Percentiles rank a stretch among this genome's conserved stretches.
These are phyloP conservation scores for Flaveria sonorensis DNA, from an alignment of 129 eudicot species.

Conservation along the genomic window DNA sequence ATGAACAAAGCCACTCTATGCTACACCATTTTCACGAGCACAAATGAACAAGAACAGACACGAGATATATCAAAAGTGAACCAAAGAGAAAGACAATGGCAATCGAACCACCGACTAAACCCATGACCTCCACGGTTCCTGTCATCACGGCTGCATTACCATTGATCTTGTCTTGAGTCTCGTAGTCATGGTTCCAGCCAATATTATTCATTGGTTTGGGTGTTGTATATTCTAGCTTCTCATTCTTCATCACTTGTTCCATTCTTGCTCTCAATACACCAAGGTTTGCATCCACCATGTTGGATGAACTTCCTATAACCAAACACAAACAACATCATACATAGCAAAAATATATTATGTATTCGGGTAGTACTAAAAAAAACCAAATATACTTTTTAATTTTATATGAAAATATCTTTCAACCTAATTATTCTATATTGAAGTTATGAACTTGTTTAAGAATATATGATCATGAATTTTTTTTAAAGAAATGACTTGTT, in stretches of 20 bases:
- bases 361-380: background rate
- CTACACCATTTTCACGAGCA: conserved; percentile 16
- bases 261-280: conserved; percentile 41
- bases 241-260: conserved; percentile 37
- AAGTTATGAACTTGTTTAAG: too few relatives aligned
- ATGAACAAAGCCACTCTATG: background rate
- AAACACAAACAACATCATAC: background rate
- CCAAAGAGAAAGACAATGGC: conserved; percentile 38
- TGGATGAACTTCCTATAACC: conserved; percentile 30
- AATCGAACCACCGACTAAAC: conserved; percentile 31
- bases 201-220: conserved; percentile 11
- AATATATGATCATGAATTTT: too few relatives aligned
- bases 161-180: conserved; percentile 1
- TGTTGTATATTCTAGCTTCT: conserved; percentile 21
- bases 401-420: too few relatives aligned
- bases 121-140: conserved; percentile 16
- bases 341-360: background rate
- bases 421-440: too few relatives aligned
- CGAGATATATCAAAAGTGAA: conserved; percentile 29
- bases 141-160: conserved; percentile 17
- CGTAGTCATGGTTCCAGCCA: conserved; percentile 16
- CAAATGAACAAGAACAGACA: conserved; percentile 35
- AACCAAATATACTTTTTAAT: too few relatives aligned
- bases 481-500: too few relatives aligned
- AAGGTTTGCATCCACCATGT: conserved; percentile 42